Evolutionary conservation across 2,329 filamentous ascomycete genomes (phyloP).

Genomic region (Diplocarpon mali): DNA sequence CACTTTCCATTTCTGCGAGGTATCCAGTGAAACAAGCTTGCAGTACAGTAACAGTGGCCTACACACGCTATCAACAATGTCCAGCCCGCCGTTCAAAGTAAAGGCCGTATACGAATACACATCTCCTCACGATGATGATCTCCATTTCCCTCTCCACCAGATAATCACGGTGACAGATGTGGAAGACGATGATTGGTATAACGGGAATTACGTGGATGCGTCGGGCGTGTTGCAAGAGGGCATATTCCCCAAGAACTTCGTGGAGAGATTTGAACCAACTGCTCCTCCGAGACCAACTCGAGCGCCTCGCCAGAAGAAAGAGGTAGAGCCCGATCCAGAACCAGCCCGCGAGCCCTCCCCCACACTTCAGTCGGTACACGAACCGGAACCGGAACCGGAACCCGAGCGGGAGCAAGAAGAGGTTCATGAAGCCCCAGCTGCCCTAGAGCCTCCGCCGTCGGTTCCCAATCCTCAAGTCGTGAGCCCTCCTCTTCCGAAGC

Average conservation of each 20-base stretch:
- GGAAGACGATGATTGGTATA: conserved; percentile 91
- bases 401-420: conserved; percentile 31
- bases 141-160: conserved; percentile 75
- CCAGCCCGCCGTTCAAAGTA: conserved; percentile 72
- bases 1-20: conserved; percentile 13
- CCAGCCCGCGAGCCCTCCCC: conserved; percentile 28
- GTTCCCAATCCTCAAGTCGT: conserved; percentile 29
- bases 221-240: conserved; percentile 66
- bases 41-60: conserved; percentile 20
- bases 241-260: conserved; percentile 93
- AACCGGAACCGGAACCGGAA: conserved; percentile 26
- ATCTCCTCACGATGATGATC: conserved; percentile 89
- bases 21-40: conserved; percentile 13
- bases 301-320: conserved; percentile 53
- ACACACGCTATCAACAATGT: conserved; percentile 44
- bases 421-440: conserved; percentile 26
- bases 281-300: conserved; percentile 79
- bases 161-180: conserved; percentile 88
- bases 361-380: conserved; percentile 29
- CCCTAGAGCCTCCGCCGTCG: conserved; percentile 27
- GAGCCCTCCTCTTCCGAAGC: conserved; percentile 27
- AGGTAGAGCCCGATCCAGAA: conserved; percentile 29
- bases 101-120: conserved; percentile 92
- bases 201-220: conserved; percentile 74
- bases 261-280: conserved; percentile 88